These are phyloP conservation scores for Excoecaria agallocha DNA, from an alignment of 345 rosid genomes.

Conservation along the genomic window DNA sequence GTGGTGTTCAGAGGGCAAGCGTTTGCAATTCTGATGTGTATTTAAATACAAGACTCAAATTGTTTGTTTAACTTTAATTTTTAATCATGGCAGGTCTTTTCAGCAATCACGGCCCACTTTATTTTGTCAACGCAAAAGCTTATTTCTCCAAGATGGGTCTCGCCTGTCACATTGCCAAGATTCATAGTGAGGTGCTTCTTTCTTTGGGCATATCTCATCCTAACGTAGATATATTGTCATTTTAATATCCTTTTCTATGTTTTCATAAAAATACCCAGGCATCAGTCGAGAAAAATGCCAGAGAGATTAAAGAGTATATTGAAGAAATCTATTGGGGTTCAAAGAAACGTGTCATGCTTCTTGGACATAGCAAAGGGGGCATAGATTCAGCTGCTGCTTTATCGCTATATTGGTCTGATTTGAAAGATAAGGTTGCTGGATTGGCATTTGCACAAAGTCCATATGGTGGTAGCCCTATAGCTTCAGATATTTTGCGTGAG, in stretches of 20 bases:
- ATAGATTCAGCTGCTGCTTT: slow-evolving; percentile 95
- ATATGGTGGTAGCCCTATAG: slow-evolving; percentile 92
- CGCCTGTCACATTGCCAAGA: slow-evolving; percentile 92
- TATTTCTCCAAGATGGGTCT: slow-evolving; percentile 91
- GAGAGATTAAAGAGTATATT: slow-evolving; percentile 85
- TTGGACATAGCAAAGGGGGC: slow-evolving; percentile 99
- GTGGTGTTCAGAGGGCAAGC: neutral
- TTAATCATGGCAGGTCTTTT: slow-evolving; percentile 70
- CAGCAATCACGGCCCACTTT: slow-evolving; percentile 96
- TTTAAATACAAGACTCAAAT: neutral
- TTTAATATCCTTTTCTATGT: slow-evolving; percentile 25
- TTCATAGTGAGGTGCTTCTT: slow-evolving; percentile 84
- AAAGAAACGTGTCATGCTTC: slow-evolving; percentile 78
- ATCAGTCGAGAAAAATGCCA: slow-evolving; percentile 95
- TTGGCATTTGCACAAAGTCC: slow-evolving; percentile 90
- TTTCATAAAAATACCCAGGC: slow-evolving; percentile 48
- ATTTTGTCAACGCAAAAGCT: slow-evolving; percentile 78
- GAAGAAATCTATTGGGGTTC: slow-evolving; percentile 98
- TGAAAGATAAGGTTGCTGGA: slow-evolving; percentile 93
- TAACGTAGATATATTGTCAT: neutral
- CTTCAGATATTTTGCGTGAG: slow-evolving; percentile 86
- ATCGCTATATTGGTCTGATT: slow-evolving; percentile 89
- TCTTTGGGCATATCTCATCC: neutral
- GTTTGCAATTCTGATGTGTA: neutral
- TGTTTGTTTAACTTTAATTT: neutral